A percentile compares a stretch with the other conserved stretches of the same genome.
Evolutionary conservation across 352 stramenopile genomes (phyloP).

Genomic region (Plasmopara halstedii): DNA sequence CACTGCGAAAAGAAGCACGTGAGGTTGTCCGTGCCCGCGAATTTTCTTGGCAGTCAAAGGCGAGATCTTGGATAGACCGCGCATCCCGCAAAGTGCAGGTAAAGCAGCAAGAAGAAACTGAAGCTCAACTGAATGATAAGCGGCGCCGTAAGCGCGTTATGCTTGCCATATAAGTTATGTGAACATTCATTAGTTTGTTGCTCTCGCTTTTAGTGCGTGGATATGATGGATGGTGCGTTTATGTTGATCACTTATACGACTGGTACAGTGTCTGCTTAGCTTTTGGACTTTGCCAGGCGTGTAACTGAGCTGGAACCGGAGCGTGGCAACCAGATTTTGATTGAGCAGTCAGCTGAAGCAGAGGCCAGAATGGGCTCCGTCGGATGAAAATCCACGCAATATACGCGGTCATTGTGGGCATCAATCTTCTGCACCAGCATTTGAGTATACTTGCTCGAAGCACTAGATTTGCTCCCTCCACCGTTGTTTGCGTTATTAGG

Average conservation of each 20-base stretch:
- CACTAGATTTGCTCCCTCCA: conserved; percentile 11
- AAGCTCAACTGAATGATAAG: conserved; percentile 65
- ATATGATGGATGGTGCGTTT: conserved; percentile 1
- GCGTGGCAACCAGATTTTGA: conserved; percentile 84
- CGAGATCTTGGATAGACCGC: conserved; percentile 78
- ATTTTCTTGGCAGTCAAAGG: conserved; percentile 74
- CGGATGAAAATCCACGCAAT: conserved; percentile 84
- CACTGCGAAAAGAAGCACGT: conserved; percentile 72
- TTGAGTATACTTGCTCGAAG: conserved; percentile 29
- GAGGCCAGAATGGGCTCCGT: conserved; percentile 80
- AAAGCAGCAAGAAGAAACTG: conserved; percentile 86
- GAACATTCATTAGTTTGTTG: conserved; percentile 19
- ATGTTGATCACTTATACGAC: background rate
- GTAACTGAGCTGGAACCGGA: conserved; percentile 30
- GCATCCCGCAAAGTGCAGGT: conserved; percentile 84
- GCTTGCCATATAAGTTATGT: conserved; percentile 28
- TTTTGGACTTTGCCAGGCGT: conserved; percentile 57
- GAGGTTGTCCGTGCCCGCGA: conserved; percentile 63
- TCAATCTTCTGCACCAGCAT: conserved; percentile 81
- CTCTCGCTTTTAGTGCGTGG: conserved; percentile 12
- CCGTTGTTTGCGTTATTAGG: conserved; percentile 30
- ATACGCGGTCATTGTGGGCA: conserved; percentile 82
- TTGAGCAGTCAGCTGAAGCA: conserved; percentile 75
- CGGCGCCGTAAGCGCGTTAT: conserved; percentile 60
- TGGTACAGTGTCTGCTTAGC: conserved; percentile 9